phyloP scores from a whole-genome alignment of 768 basidiomycete species.

The Macrolepiota fuliginosa region DNA sequence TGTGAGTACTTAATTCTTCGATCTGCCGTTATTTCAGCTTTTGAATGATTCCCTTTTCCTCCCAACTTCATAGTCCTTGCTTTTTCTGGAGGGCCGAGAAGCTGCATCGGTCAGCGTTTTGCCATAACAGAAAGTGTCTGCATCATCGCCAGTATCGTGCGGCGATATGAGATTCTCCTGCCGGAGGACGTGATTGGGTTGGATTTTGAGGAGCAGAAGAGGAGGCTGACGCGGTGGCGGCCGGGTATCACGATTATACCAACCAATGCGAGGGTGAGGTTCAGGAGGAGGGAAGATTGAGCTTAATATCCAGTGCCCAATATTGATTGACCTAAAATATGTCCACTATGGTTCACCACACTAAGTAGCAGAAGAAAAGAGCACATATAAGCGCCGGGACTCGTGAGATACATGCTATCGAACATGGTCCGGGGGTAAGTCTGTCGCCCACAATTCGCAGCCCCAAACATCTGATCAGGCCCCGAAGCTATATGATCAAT shows the following conservation, averaged over 20 bases:
- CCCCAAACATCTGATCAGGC: too few species aligned
- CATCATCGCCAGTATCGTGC: conserved; percentile 41
- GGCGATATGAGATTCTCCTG: conserved; percentile 37
- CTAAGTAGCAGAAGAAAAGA: too few species aligned
- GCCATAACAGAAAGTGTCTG: conserved; percentile 39
- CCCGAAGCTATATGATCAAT: too few species aligned
- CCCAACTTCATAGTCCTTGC: conserved; percentile 30
- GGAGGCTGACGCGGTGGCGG: conserved; percentile 32
- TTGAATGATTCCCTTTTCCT: neutral
- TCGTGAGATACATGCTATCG: too few species aligned
- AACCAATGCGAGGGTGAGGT: conserved; percentile 22
- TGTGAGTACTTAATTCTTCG: conserved; percentile 27
- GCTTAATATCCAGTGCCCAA: too few species aligned
- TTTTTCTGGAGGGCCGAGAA: conserved; percentile 43
- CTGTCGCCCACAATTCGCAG: too few species aligned
- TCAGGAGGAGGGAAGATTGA: conserved; percentile 10
- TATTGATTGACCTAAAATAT: too few species aligned
- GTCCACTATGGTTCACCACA: too few species aligned
- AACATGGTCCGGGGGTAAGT: too few species aligned
- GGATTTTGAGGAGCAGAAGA: conserved; percentile 30
- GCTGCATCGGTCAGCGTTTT: conserved; percentile 50
- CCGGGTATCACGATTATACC: conserved; percentile 35
- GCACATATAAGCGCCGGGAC: too few species aligned
- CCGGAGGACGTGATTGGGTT: conserved; percentile 31
- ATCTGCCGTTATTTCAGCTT: neutral